These are phyloP conservation scores for Bruguiera gymnorhiza DNA, from an alignment of 345 rosid genomes.

Conservation along the genomic window DNA sequence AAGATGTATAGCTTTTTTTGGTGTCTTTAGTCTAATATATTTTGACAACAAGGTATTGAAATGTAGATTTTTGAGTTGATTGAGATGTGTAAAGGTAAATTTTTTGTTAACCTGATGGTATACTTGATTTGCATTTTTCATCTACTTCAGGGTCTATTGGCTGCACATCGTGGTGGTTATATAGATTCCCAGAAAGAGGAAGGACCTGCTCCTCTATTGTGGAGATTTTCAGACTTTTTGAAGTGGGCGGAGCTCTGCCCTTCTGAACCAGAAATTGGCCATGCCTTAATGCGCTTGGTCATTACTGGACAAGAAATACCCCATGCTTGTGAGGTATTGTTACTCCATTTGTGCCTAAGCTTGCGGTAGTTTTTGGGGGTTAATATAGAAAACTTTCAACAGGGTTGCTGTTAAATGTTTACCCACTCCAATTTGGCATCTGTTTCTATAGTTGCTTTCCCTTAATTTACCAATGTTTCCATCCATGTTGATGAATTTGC, in stretches of 20 bases:
- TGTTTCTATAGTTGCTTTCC: too few species aligned
- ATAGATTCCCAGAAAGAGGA: conserved; percentile 95
- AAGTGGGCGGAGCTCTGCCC: conserved; percentile 99
- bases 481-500: too few species aligned
- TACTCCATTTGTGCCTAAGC: too few species aligned
- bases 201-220: conserved; percentile 93
- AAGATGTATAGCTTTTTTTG: not conserved
- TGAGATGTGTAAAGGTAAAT: not conserved
- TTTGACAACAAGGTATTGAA: not conserved
- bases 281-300: conserved; percentile 97
- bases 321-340: conserved; percentile 89
- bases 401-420: too few species aligned
- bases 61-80: not conserved
- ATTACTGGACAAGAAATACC: conserved; percentile 98
- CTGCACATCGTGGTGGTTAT: conserved; percentile 99
- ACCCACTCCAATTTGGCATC: too few species aligned
- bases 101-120: not conserved
- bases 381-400: too few species aligned
- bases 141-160: conserved; percentile 73
- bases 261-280: conserved; percentile 95
- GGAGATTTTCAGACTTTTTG: conserved; percentile 96
- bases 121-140: conserved; percentile 9
- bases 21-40: not conserved
- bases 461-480: too few species aligned
- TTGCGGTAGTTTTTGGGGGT: too few species aligned